Evolutionary conservation across 139 green algal genomes (phyloP), one percentile per base, ranked within the genome.

Genomic region (Spirogloea muscicola): DNA sequence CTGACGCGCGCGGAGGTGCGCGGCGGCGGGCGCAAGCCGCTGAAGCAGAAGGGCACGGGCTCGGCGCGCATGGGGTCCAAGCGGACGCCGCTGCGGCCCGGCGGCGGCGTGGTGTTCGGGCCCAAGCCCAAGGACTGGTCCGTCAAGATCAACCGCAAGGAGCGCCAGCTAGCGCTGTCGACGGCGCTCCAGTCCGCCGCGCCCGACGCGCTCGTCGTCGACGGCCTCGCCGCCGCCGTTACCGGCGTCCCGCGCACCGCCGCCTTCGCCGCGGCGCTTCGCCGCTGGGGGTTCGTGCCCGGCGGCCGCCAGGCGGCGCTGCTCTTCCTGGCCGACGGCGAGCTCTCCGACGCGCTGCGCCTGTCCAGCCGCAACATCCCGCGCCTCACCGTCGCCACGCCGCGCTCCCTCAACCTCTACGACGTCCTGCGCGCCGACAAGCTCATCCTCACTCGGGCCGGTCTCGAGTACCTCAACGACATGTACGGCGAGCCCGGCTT

Each of bases 61-160:
- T 92, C 91, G 68, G 94, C 94, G 13, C 88, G 94, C 25, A 82
- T 84, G 57, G 94, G 94, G 31, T 93, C 82, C 61, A 89, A 43
- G 34, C 82, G 82, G 10, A 92, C 94, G 3, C 94, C 94, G 21
- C 85, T 97, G 57, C 89, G 87, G 67, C 87, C 86, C n/a, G 93
- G 92, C 60, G 94, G 94, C 84, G 94, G 94, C 83, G 87, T 98
- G 29, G 85, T 82, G 37, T 99, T 99, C 74, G 95, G 95, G 36
- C 95, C 95, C 77, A 98, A 97, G 90, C 93, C 95, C 52, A 90
- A 89, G 58, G 94, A 98, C 84, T 99, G 91, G 91, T 88, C 67
- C 48, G 92, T 97, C 83, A 93, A 89, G 71, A 98, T 99, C 91
- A 99, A 99, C 90, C 96, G 95, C 85, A 98, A 98, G 88, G 95